Evolutionary conservation across 1,284 basidiomycete genomes (phyloP).

Genomic region (Cutaneotrichosporon cavernicola): DNA sequence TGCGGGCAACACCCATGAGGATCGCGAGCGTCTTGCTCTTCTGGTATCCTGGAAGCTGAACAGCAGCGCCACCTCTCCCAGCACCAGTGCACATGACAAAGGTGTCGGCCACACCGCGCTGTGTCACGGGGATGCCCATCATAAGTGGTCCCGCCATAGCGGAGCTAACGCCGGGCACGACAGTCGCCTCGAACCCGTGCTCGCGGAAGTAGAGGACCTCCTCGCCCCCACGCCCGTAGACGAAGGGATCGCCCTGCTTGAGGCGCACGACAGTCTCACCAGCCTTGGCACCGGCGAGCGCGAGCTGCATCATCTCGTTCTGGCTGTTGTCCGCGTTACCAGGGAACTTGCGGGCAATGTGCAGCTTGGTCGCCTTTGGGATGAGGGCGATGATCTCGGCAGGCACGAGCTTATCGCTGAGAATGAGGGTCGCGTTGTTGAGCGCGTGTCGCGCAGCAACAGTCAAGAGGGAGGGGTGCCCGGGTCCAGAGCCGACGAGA

Average conservation of each 20-base stretch:
- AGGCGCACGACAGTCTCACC: slow-evolving; percentile 89
- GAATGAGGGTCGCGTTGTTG: slow-evolving; percentile 74
- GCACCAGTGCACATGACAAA: slow-evolving; percentile 91
- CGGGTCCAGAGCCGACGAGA: slow-evolving; percentile 90
- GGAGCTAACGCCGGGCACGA: slow-evolving; percentile 86
- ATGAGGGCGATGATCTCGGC: slow-evolving; percentile 83
- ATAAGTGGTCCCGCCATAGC: slow-evolving; percentile 86
- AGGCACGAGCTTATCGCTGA: slow-evolving; percentile 97
- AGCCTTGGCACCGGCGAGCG: slow-evolving; percentile 71
- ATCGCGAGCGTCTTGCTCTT: slow-evolving; percentile 75
- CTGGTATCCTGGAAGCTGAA: slow-evolving; percentile 81
- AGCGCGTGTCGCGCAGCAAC: slow-evolving; percentile 79
- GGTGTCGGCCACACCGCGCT: slow-evolving; percentile 87
- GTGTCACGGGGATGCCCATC: slow-evolving; percentile 88
- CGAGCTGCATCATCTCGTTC: slow-evolving; percentile 87
- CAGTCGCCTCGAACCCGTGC: slow-evolving; percentile 75
- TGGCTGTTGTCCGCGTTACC: slow-evolving; percentile 95
- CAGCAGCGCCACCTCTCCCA: slow-evolving; percentile 79
- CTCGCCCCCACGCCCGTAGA: slow-evolving; percentile 92
- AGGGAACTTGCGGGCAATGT: slow-evolving; percentile 93
- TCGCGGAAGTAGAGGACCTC: slow-evolving; percentile 88
- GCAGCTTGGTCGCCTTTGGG: slow-evolving; percentile 61
- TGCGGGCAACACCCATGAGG: slow-evolving; percentile 91
- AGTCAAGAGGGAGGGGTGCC: slow-evolving; percentile 88
- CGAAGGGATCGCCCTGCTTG: slow-evolving; percentile 94